phyloP scores from a whole-genome alignment of 1,284 basidiomycete genomes.

The Ustilago crameri region DNA sequence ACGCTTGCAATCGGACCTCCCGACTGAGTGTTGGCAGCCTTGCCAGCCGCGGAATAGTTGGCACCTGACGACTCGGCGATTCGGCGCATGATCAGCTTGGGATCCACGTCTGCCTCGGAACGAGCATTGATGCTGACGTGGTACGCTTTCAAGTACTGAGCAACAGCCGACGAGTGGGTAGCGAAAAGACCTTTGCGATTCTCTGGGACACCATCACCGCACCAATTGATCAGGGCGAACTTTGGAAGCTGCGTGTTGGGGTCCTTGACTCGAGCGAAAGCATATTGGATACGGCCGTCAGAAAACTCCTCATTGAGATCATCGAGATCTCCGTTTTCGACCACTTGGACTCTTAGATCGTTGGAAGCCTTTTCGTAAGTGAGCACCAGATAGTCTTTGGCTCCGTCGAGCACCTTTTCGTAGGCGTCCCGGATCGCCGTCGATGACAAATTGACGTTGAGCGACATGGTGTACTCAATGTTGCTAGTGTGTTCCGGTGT shows the following conservation, averaged over 20 bases:
- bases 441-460: constrained; percentile 76
- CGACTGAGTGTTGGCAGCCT: constrained; percentile 61
- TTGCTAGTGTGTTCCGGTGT: neutral
- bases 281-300: constrained; percentile 94
- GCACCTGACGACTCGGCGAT: constrained; percentile 92
- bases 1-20: constrained; percentile 61
- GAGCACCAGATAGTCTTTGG: constrained; percentile 86
- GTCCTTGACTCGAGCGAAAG: constrained; percentile 87
- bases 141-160: constrained; percentile 80
- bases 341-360: constrained; percentile 87
- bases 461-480: constrained; percentile 63
- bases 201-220: constrained; percentile 94
- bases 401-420: constrained; percentile 68
- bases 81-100: constrained; percentile 75
- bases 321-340: constrained; percentile 76
- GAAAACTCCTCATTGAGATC: constrained; percentile 93
- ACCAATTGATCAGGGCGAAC: constrained; percentile 81
- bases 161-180: constrained; percentile 84
- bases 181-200: constrained; percentile 90
- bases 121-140: constrained; percentile 93
- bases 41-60: constrained; percentile 76
- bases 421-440: constrained; percentile 72
- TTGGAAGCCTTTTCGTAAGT: constrained; percentile 87
- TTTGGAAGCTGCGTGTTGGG: constrained; percentile 90
- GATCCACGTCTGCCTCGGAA: constrained; percentile 77